Base-by-base conservation (phyloP, 805 yeast species). In the Tetrapisispora fleetii region DNA sequence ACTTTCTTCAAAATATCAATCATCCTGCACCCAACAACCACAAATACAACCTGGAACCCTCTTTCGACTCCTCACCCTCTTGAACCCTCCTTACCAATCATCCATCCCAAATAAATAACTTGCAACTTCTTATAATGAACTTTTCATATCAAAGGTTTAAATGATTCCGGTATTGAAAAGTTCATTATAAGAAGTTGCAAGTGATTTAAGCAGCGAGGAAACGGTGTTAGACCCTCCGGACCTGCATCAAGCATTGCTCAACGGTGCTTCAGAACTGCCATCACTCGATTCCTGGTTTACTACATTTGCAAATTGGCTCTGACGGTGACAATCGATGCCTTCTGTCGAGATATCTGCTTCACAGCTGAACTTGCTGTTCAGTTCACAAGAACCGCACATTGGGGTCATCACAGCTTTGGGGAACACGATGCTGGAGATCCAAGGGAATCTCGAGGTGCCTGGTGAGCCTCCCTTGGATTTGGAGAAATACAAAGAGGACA, bases 341-440 rank as follows among this genome's bases (percentile, higher is more conserved):
- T 50, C 58, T 17, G 62, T 56, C n/a, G 51, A 52, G 11, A 54
- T 63, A 36, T 49, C 58, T 9, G 53, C 56, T 21, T 44, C 51
- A 8, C 60, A 60, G 39, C 42, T 60, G 28, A 48, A 55, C n/a
- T 40, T 54, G 19, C 46, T 60, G n/a, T 46, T 58, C 9, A 51
- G 48, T 18, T 50, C 57, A 14, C 50, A 49, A 16, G 49, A 46
- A 11, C 54, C 47, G 18, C 57, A 56, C 40, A 45, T 54, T 32
- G 43, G 56, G 6, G 52, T 62, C 7, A 45, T 47, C 10, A 63
- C 90, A 0, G 74, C 80, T 1, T 64, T 68, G 40, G 93, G 91
- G 1, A 72, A 79, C 40, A 72, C 77, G 2, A 56, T 84, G 17
- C 51, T 84, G 18, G 93, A 84, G 60, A 83, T 84, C 18, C 93